Percentiles rank a stretch among this genome's conserved stretches.
Evolutionary conservation across 1,139 yeast genomes (phyloP).

Genomic region (Saccharomycopsis crataegensis): DNA sequence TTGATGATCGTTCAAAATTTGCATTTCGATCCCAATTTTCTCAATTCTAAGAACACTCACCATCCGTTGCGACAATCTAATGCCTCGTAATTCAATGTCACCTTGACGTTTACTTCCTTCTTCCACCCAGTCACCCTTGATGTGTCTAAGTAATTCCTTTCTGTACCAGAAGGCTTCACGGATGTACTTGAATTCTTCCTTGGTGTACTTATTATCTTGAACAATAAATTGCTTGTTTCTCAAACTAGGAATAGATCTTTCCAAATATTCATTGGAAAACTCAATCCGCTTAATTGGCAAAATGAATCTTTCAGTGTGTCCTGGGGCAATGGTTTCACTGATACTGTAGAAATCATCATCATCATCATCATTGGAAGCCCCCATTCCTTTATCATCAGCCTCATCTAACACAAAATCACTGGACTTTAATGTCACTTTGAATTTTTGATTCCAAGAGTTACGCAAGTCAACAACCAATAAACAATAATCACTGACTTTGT

Average conservation of each 20-base stretch:
- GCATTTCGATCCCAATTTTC: slow-evolving; percentile 36
- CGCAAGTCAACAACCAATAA: slow-evolving; percentile 60
- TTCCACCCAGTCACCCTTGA: slow-evolving; percentile 61
- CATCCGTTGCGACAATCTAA: slow-evolving; percentile 52
- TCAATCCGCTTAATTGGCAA: slow-evolving; percentile 60
- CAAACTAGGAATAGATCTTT: slow-evolving; percentile 64
- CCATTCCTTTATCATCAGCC: slow-evolving; percentile 21
- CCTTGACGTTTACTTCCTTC: slow-evolving; percentile 39
- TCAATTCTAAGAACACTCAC: slow-evolving; percentile 43
- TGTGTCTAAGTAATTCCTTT: slow-evolving; percentile 47
- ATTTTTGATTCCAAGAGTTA: slow-evolving; percentile 56
- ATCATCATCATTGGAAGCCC: slow-evolving; percentile 16
- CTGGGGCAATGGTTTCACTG: slow-evolving; percentile 34
- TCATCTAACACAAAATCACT: slow-evolving; percentile 23
- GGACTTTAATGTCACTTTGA: slow-evolving; percentile 28
- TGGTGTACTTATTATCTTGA: slow-evolving; percentile 44
- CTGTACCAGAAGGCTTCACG: slow-evolving; percentile 77
- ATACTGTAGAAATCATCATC: slow-evolving; percentile 23
- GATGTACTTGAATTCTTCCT: slow-evolving; percentile 43
- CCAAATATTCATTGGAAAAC: slow-evolving; percentile 36
- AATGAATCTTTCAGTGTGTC: slow-evolving; percentile 52
- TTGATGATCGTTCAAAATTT: slow-evolving; percentile 23
- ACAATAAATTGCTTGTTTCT: slow-evolving; percentile 66
- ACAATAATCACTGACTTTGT: slow-evolving; percentile 45
- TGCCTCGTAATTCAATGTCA: slow-evolving; percentile 53